These are phyloP conservation scores for Puccinia polysora DNA, from an alignment of 1,284 basidiomycete species.

Conservation along the genomic window DNA sequence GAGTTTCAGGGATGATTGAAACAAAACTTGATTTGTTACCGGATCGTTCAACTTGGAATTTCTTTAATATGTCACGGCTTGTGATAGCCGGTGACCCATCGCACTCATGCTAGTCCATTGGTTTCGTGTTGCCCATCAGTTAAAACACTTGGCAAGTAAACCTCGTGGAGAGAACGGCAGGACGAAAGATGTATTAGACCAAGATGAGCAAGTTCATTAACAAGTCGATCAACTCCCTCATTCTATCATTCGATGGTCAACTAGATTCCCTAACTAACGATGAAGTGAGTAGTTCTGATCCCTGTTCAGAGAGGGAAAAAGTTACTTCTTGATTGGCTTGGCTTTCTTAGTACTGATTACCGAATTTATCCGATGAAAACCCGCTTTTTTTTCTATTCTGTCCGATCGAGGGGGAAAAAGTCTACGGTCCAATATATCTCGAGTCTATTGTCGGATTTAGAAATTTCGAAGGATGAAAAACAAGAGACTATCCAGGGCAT, in stretches of 20 bases:
- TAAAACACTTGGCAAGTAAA: too few species aligned
- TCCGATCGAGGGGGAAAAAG: not conserved
- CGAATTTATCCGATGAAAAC: not conserved
- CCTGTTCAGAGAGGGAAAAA: not conserved
- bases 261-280: constrained; percentile 13
- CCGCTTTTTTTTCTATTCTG: too few species aligned
- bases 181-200: too few species aligned
- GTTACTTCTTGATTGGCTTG: not conserved
- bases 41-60: too few species aligned
- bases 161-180: too few species aligned
- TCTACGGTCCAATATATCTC: constrained; percentile 24
- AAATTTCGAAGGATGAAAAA: constrained; percentile 26
- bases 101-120: too few species aligned
- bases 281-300: constrained; percentile 7
- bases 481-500: constrained; percentile 39
- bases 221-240: constrained; percentile 6
- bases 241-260: constrained; percentile 23
- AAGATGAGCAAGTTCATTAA: constrained; percentile 6
- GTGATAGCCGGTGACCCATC: too few species aligned
- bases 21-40: too few species aligned
- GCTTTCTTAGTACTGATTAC: not conserved
- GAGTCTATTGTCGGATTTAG: constrained; percentile 16
- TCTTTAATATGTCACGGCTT: too few species aligned
- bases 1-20: too few species aligned
- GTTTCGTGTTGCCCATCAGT: too few species aligned